Base-by-base conservation (phyloP, 108 stramenopile genomes). In the Epithemia pelagica region DNA sequence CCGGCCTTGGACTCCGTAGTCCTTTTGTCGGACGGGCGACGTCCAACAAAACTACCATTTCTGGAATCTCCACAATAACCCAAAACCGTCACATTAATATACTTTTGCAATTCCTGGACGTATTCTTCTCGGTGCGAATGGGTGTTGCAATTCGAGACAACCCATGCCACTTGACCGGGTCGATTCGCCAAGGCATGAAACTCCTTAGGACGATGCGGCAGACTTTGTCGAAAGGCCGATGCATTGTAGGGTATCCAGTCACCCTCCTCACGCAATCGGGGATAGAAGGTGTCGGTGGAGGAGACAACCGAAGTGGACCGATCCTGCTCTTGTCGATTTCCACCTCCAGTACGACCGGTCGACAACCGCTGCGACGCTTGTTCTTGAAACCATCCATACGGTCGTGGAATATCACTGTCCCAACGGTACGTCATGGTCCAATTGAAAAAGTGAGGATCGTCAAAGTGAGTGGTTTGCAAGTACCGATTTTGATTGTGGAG, bases 401-500 rank as follows among this genome's bases (percentile, higher is more conserved):
- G 74, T 24, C 69, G 30, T 51, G 67, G 60, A 69, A 69, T 28
- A 33, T 70, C 69, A 22, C 55, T 58, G 31, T 75, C 69, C 64
- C 53, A 55, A 64, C 61, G 59, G 60, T 70, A 75, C 0, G 69
- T 75, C 74, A 75, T 75, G 58, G 74, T 75, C 68, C 69, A 75
- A 31, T 75, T 69, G 52, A 65, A 75, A 46, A 75, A 75, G 15
- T 46, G 37, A 15, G 37, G 37, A 32, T 58, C 20, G 32, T 24
- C 22, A 24, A 19, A 7, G 21, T 19, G 8, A n/a, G 26, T 27
- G 56, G 56, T 58, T 58, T 58, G 15, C 56, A 23, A 27, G 21
- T 58, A 58, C 29, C 24, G 28, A n/a, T 21, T 22, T 26, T 27
- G 21, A 32, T 28, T 10, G 30, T 61, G n/a, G 27, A 54, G 24